Percentiles rank a stretch among this genome's conserved stretches.
phyloP scores from a whole-genome alignment of 805 yeast species.

The Schizosaccharomyces osmophilus region DNA sequence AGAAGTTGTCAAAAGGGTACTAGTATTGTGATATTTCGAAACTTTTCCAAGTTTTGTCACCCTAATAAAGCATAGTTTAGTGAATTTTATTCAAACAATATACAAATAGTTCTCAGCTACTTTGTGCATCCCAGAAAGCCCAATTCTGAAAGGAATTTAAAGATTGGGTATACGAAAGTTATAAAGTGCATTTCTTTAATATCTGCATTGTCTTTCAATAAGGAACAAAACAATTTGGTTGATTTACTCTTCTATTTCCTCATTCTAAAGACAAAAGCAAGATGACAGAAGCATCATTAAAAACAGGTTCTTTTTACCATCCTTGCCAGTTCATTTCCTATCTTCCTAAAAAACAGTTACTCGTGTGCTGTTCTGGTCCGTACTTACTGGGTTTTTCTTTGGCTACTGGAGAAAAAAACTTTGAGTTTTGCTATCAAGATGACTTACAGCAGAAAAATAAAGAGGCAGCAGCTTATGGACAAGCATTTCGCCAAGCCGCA shows the following conservation, averaged over 20 bases:
- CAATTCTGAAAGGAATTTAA: too few species aligned
- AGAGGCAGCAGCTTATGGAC: slow-evolving; percentile 1
- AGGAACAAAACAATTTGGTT: neutral
- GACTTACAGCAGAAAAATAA: neutral
- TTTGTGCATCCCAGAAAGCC: too few species aligned
- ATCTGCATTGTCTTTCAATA: too few species aligned
- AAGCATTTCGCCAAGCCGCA: neutral
- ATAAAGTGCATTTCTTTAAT: too few species aligned
- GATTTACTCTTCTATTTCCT: neutral
- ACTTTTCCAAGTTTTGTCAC: too few species aligned
- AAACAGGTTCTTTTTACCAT: neutral
- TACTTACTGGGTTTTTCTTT: neutral
- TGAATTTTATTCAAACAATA: too few species aligned
- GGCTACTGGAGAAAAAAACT: neutral
- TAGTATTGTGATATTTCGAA: too few species aligned
- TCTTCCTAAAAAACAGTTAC: neutral
- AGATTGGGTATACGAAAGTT: too few species aligned
- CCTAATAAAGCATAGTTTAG: too few species aligned
- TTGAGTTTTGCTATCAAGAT: neutral
- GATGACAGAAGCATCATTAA: neutral
- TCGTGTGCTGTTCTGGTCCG: neutral
- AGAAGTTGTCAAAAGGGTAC: too few species aligned
- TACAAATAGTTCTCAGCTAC: too few species aligned
- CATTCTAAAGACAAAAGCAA: neutral
- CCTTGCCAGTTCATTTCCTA: neutral